Base-by-base conservation (phyloP, 2,329 filamentous ascomycete genomes). In the Fusarium brevicatenulatum region DNA sequence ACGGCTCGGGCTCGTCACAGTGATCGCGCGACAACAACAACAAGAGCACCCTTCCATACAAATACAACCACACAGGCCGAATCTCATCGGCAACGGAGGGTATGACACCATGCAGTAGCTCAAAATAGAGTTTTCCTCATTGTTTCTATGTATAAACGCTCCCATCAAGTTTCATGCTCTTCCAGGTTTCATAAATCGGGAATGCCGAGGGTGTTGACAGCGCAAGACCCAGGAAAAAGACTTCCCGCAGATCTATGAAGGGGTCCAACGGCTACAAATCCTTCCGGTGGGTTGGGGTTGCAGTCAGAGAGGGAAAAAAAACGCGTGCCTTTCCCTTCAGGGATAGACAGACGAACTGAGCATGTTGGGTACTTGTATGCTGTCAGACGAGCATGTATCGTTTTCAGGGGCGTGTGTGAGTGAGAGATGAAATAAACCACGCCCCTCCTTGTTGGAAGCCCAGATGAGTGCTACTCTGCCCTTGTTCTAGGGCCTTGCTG, bases 281-380 rank as follows among this genome's bases (percentile, higher is more conserved):
- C 30, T 70, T 37, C 57, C 62, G 63, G 47, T 76, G 74, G 74
- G 74, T 76, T 76, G 74, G 72, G 74, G 74, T 77, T 75, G 52
- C 74, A 72, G 63, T 37, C 47, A 50, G 16, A 28, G 43, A 19
- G 16, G 9, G 15, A 9, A 15, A 19, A 37, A 34, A 37, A 28
- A 28, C 59, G 46, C 44, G 39, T 43, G 43, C 55, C 23, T 50
- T 73, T 55, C 52, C 69, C 8, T 40, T 44, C 37, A 25, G 43
- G 58, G 59, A 55, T 23, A n/a, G 28, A 25, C 18, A 34, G 12
- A 46, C 64, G 37, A 68, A 46, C 49, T 53, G 66, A 37, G 43
- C 30, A 64, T 13, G 28, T 19, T n/a, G 25, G 64, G 56, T 73
- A 77, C 74, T 68, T 61, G 49, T 53, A 44, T 57, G 46, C 61